phyloP scores from a whole-genome alignment of 768 basidiomycete species.

The Trametes meyenii region DNA sequence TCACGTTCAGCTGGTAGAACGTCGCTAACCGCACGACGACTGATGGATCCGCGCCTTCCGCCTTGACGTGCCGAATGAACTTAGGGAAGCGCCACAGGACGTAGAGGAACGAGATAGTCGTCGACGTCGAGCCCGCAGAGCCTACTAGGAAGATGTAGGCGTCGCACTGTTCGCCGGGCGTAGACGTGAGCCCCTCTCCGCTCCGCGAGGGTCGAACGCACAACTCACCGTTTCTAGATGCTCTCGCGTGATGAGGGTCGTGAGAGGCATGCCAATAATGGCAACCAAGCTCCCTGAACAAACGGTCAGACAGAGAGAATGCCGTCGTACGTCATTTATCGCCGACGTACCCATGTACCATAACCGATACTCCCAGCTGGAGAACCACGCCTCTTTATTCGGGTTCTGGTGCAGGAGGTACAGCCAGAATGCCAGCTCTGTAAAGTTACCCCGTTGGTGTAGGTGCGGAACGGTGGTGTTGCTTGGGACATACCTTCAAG shows the following conservation, averaged over 20 bases:
- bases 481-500: too few species aligned
- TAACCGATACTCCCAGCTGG: constrained; percentile 73
- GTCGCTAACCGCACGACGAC: constrained; percentile 74
- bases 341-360: constrained; percentile 65
- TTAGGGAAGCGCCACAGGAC: constrained; percentile 70
- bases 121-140: constrained; percentile 62
- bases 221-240: constrained; percentile 58
- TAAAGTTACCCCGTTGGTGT: background rate
- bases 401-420: constrained; percentile 82
- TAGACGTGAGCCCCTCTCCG: too few species aligned
- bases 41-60: constrained; percentile 72
- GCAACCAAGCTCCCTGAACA: constrained; percentile 61
- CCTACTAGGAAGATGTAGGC: constrained; percentile 81
- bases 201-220: constrained; percentile 16
- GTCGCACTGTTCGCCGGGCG: too few species aligned
- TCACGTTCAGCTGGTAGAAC: constrained; percentile 79
- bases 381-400: constrained; percentile 72
- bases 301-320: background rate
- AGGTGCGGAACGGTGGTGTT: too few species aligned
- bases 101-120: constrained; percentile 71
- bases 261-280: constrained; percentile 72
- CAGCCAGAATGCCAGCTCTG: constrained; percentile 82
- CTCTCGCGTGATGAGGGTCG: constrained; percentile 59
- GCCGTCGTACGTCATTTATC: too few species aligned
- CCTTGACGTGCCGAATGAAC: constrained; percentile 71